phyloP scores from a whole-genome alignment of 495 filamentous ascomycete species.

The Penicillium tannophilum region DNA sequence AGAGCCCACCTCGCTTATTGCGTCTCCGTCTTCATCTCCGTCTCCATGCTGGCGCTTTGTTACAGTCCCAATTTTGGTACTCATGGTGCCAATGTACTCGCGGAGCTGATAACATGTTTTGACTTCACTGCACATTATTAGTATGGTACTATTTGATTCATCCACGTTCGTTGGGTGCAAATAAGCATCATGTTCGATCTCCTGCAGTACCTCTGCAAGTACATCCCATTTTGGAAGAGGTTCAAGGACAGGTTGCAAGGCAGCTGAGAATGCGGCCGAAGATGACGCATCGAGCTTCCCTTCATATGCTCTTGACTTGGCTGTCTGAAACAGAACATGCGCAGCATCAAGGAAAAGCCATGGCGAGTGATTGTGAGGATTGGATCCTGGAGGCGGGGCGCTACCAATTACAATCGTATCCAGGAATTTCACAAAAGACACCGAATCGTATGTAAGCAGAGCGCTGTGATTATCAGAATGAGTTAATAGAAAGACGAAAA shows the following conservation, averaged over 20 bases:
- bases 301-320: conserved; percentile 86
- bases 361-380: conserved; percentile 84
- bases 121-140: conserved; percentile 94
- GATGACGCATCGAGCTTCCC: conserved; percentile 56
- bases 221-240: conserved; percentile 93
- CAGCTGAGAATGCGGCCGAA: conserved; percentile 55
- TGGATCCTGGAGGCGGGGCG: conserved; percentile 84
- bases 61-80: conserved; percentile 60
- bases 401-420: conserved; percentile 93
- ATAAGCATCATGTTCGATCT: conserved; percentile 91
- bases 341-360: conserved; percentile 97
- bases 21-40: conserved; percentile 36
- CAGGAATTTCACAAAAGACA: conserved; percentile 89
- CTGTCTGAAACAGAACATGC: conserved; percentile 89
- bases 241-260: conserved; percentile 86
- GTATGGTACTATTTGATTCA: conserved; percentile 84
- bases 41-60: neutral
- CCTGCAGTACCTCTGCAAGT: conserved; percentile 82
- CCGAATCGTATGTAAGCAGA: conserved; percentile 84
- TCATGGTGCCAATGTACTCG: conserved; percentile 90
- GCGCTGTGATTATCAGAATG: conserved; percentile 41
- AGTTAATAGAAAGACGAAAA: neutral
- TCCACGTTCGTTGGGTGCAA: conserved; percentile 74
- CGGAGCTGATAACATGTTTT: conserved; percentile 86
- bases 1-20: conserved; percentile 47